Base-by-base conservation (phyloP, 768 basidiomycete genomes). In the Lactifluus pinguis region DNA sequence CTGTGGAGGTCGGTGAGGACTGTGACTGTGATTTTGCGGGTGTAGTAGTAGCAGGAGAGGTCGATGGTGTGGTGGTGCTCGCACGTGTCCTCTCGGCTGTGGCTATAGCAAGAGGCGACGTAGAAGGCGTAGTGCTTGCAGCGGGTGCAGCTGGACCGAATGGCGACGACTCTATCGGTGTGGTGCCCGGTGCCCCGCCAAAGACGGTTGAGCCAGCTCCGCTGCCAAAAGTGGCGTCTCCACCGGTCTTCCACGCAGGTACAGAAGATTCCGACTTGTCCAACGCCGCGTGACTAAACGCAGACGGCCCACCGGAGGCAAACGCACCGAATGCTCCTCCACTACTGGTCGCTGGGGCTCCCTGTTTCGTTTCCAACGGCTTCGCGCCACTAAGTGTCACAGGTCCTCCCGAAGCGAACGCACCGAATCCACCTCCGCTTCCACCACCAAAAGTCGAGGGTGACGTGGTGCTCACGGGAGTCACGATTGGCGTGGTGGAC, bases 271-370 rank as follows among this genome's bases (percentile, higher is more conserved):
- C 42, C 19, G 48, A 4, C 39, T 47, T 56, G 56, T 38, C 42
- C 25, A 51, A 57, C 30, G 41, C 42, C 7, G 14, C 58, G 14
- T 57, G 55, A 6, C 62, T 47, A 47, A 66, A 66, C 4, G 49
- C 48, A 49, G 63, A 63, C 13, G 34, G 52, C 25, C 56, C 61
- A 39, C 45, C 13, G n/a, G 57, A 54, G 44, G 67, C 52, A 72
- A 75, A 58, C 70, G 66, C 38, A 53, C 75, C 74, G 59, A 81
- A 76, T 1, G 48, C 65, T 0, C 62, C 66, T 17, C 62, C 53
- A 34, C 44, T 34, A n/a, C 58, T 48, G 19, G 55, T 21, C 19
- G 44, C 19, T 13, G 59, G 50, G 30, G 53, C 34, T 6, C 47
- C 51, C 13, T 38, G 32, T 44, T 59, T 55, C 5, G 65, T 32